phyloP scores from a whole-genome alignment of 1,284 basidiomycete genomes.

The Cutaneotrichosporon cutaneum region DNA sequence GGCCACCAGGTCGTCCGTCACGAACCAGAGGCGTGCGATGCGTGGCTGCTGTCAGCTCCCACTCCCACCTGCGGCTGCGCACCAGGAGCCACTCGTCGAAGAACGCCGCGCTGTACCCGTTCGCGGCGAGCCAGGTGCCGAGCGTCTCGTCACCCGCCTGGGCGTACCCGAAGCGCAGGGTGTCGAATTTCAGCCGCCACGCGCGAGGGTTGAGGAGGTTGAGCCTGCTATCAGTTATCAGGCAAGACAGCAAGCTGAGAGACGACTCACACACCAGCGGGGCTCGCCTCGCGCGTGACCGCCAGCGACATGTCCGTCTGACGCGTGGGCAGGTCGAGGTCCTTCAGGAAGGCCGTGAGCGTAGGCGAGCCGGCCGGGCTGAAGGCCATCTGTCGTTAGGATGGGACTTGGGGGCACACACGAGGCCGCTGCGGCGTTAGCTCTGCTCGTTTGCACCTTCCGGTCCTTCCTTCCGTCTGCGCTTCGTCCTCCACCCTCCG shows the following conservation, averaged over 20 bases:
- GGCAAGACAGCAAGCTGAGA: not conserved
- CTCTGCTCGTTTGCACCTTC: no score
- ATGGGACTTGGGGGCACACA: slow-evolving; percentile 28
- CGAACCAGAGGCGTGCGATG: slow-evolving; percentile 17
- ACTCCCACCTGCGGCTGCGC: no score
- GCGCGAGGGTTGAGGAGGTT: slow-evolving; percentile 67
- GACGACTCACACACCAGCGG: not conserved
- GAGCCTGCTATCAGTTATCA: slow-evolving; percentile 44
- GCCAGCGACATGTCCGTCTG: slow-evolving; percentile 76
- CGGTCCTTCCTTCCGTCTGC: no score
- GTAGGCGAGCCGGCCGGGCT: slow-evolving; percentile 79
- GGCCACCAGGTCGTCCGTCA: slow-evolving; percentile 19
- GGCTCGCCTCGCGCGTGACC: slow-evolving; percentile 61
- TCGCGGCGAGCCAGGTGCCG: slow-evolving; percentile 65
- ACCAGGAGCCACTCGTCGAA: slow-evolving; percentile 77
- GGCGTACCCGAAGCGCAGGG: slow-evolving; percentile 66
- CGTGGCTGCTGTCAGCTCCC: slow-evolving; percentile 19
- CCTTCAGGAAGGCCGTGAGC: slow-evolving; percentile 68
- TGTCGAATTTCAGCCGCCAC: slow-evolving; percentile 75
- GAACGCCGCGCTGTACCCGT: slow-evolving; percentile 69
- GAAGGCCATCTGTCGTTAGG: slow-evolving; percentile 64
- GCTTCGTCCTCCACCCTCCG: no score
- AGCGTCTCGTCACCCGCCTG: slow-evolving; percentile 58
- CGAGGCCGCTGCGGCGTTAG: slow-evolving; percentile 47
- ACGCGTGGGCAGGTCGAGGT: slow-evolving; percentile 58